Evolutionary conservation across 1,284 basidiomycete genomes (phyloP).

Genomic region (Neonothopanus nambi): DNA sequence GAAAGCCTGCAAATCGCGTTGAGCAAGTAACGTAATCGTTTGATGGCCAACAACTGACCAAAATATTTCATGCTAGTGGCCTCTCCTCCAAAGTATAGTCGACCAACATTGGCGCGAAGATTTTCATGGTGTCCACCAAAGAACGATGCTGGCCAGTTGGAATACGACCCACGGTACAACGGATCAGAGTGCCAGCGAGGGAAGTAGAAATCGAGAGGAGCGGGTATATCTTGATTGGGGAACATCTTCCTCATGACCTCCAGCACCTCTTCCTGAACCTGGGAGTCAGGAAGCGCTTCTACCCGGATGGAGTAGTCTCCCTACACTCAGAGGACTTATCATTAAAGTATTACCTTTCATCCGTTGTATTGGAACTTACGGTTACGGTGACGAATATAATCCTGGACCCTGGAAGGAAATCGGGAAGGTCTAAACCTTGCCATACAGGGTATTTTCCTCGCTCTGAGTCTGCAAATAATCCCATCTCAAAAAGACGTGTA

Average conservation of each 20-base stretch:
- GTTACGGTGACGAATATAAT: conserved; percentile 63
- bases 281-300: conserved; percentile 47
- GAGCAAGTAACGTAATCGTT: neutral
- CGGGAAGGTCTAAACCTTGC: conserved; percentile 64
- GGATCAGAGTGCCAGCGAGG: conserved; percentile 58
- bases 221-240: conserved; percentile 51
- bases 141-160: conserved; percentile 67
- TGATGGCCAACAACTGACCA: conserved; percentile 31
- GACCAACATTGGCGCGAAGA: conserved; percentile 53
- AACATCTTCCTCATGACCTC: conserved; percentile 58
- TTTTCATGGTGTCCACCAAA: conserved; percentile 54
- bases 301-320: conserved; percentile 61
- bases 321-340: too few species aligned
- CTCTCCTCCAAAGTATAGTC: conserved; percentile 67
- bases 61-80: conserved; percentile 60
- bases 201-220: conserved; percentile 56
- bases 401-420: conserved; percentile 61
- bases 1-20: conserved; percentile 21
- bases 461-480: conserved; percentile 60
- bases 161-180: conserved; percentile 65
- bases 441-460: conserved; percentile 70
- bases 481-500: conserved; percentile 43
- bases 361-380: neutral
- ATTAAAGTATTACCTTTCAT: too few species aligned
- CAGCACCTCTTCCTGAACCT: conserved; percentile 56